Percentiles rank a stretch among this genome's conserved stretches.
Conservation (phyloP, 192 early-diverging fungal species). For the Coemansia sp. region DNA sequence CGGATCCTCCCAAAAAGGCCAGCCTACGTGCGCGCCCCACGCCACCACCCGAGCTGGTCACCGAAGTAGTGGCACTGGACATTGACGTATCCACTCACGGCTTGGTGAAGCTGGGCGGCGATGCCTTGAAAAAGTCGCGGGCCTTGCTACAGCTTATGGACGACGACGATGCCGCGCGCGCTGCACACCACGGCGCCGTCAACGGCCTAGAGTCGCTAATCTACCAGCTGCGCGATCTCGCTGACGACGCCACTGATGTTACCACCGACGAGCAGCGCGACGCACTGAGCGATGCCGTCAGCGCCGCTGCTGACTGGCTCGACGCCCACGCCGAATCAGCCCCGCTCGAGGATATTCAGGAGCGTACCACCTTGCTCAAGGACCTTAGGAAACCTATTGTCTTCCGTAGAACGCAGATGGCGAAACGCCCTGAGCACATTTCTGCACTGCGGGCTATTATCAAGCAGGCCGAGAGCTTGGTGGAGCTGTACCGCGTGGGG, state of each 20-base stretch:
- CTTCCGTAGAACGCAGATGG: conserved; percentile 56
- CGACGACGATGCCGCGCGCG: conserved; percentile 66
- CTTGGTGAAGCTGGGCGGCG: conserved; percentile 56
- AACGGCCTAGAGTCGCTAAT: conserved; percentile 91
- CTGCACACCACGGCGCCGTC: conserved; percentile 75
- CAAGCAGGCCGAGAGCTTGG: conserved; percentile 55
- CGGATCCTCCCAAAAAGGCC: conserved; percentile 41
- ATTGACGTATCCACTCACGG: conserved; percentile 61
- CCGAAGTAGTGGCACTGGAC: conserved; percentile 59
- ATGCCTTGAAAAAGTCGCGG: conserved; percentile 47
- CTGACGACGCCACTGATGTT: conserved; percentile 69
- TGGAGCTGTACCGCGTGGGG: conserved; percentile 29
- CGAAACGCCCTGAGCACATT: conserved; percentile 60
- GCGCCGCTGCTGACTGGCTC: conserved; percentile 79
- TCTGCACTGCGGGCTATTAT: conserved; percentile 49
- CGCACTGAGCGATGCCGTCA: conserved; percentile 59
- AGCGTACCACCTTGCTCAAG: conserved; percentile 44
- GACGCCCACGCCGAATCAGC: conserved; percentile 79
- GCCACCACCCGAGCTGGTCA: conserved; percentile 26
- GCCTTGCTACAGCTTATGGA: conserved; percentile 70
- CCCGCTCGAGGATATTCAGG: conserved; percentile 41
- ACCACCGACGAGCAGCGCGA: conserved; percentile 64
- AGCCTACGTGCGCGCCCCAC: conserved; percentile 34
- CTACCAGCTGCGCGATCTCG: conserved; percentile 81
- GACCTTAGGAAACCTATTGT: conserved; percentile 51